These are phyloP conservation scores for Ceratobasidium sp. DNA, from an alignment of 1,284 basidiomycete species.

Conservation along the genomic window DNA sequence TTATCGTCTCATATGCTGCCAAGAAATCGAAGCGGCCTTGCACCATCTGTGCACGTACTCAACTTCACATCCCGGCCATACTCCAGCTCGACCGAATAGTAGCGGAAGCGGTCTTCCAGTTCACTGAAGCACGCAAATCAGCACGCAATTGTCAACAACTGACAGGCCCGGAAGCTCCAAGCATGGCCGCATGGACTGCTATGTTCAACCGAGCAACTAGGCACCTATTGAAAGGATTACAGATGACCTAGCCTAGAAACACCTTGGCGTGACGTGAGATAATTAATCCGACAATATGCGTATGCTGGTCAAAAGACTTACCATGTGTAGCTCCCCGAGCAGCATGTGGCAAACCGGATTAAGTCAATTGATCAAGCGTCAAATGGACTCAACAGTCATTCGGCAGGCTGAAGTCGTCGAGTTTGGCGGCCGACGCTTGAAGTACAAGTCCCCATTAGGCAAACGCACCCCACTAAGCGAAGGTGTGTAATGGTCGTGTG, in stretches of 20 bases:
- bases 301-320: background rate
- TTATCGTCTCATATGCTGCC: background rate
- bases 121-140: background rate
- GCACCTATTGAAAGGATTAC: no score
- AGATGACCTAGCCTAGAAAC: background rate
- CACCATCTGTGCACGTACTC: background rate
- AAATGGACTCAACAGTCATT: slow-evolving; percentile 25
- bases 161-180: background rate
- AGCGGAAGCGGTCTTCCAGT: background rate
- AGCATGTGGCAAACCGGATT: no score
- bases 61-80: no score
- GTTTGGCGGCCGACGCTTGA: slow-evolving; percentile 11
- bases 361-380: background rate
- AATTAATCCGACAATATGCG: background rate
- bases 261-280: background rate
- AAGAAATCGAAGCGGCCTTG: background rate
- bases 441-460: slow-evolving; percentile 33
- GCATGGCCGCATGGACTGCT: background rate
- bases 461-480: slow-evolving; percentile 13
- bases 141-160: background rate
- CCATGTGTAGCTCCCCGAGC: no score
- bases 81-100: background rate
- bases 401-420: slow-evolving; percentile 23
- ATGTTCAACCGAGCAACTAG: background rate
- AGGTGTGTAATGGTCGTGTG: background rate